Evolutionary conservation across 352 stramenopile genomes (phyloP).

Genomic region (Pythium brachiatum): DNA sequence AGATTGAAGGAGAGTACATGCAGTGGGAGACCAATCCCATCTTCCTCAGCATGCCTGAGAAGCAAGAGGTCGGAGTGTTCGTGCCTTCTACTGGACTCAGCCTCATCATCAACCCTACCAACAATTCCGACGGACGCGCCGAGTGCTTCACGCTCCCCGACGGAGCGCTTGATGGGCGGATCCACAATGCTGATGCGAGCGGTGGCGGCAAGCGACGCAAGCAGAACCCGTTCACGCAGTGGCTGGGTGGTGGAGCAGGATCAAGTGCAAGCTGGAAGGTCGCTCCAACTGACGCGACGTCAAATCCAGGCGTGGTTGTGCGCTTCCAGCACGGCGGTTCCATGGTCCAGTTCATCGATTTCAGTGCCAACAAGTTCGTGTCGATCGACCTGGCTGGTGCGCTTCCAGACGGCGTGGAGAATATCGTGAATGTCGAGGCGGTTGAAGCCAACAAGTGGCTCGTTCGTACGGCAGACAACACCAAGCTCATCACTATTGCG

Average conservation of each 20-base stretch:
- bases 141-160: slow-evolving; percentile 57
- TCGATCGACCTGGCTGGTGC: slow-evolving; percentile 42
- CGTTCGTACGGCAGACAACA: slow-evolving; percentile 40
- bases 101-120: slow-evolving; percentile 41
- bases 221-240: slow-evolving; percentile 47
- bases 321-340: slow-evolving; percentile 52
- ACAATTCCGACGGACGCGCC: slow-evolving; percentile 39
- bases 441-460: slow-evolving; percentile 45
- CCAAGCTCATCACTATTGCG: slow-evolving; percentile 32
- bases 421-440: slow-evolving; percentile 40
- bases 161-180: slow-evolving; percentile 41
- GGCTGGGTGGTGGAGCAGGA: slow-evolving; percentile 28
- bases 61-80: slow-evolving; percentile 50
- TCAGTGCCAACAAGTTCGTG: slow-evolving; percentile 35
- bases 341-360: slow-evolving; percentile 55
- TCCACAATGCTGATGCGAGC: slow-evolving; percentile 27
- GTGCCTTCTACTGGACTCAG: slow-evolving; percentile 56
- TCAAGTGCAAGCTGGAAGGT: slow-evolving; percentile 26
- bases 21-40: slow-evolving; percentile 54
- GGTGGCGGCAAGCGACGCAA: slow-evolving; percentile 23
- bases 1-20: slow-evolving; percentile 70
- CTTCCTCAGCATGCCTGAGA: slow-evolving; percentile 41
- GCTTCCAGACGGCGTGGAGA: slow-evolving; percentile 13
- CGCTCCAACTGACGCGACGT: slow-evolving; percentile 11
- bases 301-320: slow-evolving; percentile 36